Base-by-base conservation (phyloP, 768 basidiomycete genomes). In the Podaxis carcinomalis region DNA sequence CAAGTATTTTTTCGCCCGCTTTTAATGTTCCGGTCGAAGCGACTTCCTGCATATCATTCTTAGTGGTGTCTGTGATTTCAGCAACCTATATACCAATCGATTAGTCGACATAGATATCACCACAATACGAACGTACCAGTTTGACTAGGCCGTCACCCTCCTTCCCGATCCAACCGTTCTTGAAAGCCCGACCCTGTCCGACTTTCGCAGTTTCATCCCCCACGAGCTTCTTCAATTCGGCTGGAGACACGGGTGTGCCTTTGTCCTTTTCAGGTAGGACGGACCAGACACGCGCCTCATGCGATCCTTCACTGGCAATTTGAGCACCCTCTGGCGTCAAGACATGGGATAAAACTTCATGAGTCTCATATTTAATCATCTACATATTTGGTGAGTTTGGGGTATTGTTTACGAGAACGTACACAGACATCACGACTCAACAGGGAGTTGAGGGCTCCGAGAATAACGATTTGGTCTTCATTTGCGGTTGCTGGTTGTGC, bases 171-270 rank as follows among this genome's bases (percentile, higher is more conserved):
- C 97, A 99, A 59, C 90, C 92, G 67, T 91, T 94, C 78, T 95
- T 98, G 83, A 99, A 97, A 19, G 96, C 97, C 65, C 90, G 84
- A 7, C 90, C 90, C 76, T 98, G 97, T 0, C 97, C 97, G 60
- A 98, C 84, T 76, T 95, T 97, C 14, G 93, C 88, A 5, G 86
- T 82, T 67, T 97, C 94, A 60, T 92, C 90, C 13, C 96, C 96
- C 13, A 98, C 83, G 61, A 73, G 72, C 62, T 83, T 81, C 74
- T 90, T 91, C 13, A 98, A 78, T 61, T 90, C 83, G 51, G 78
- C 83, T 0, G 83, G 78, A 3, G 83, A 81, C 39, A 96, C 62
- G 7, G 93, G 87, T 40, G 77, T 65, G 2, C 89, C 90, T 61
- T 84, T 76, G 2, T 91, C 93, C 63, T 86, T 89, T 4, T 68